phyloP scores from a whole-genome alignment of 2,329 filamentous ascomycete species.

The Elsinoe batatas region DNA sequence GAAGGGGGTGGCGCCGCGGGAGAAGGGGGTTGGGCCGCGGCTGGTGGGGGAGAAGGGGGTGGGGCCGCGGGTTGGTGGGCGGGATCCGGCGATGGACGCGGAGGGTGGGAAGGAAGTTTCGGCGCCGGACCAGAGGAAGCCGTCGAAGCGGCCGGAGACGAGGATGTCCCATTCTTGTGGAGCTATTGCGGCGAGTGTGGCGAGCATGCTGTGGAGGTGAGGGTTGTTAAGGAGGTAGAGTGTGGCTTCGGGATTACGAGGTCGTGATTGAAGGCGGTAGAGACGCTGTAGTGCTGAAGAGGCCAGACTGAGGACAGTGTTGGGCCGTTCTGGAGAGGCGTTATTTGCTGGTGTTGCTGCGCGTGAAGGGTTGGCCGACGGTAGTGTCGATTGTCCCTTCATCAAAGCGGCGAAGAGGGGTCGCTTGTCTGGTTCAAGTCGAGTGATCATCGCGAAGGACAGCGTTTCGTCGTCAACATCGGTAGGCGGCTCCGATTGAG shows the following conservation, averaged over 20 bases:
- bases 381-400: conserved; percentile 44
- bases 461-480: conserved; percentile 92
- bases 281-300: conserved; percentile 73
- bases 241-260: conserved; percentile 76
- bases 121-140: conserved; percentile 73
- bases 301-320: conserved; percentile 62
- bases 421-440: conserved; percentile 63
- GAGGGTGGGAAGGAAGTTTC: conserved; percentile 19
- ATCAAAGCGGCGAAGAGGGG: conserved; percentile 76
- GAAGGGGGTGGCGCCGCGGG: conserved; percentile 24
- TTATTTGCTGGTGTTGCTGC: conserved; percentile 59
- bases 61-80: conserved; percentile 33
- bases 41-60: conserved; percentile 20
- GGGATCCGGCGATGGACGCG: conserved; percentile 13
- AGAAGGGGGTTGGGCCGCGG: conserved; percentile 25
- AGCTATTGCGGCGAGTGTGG: conserved; percentile 79
- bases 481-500: conserved; percentile 66
- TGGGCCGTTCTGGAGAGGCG: conserved; percentile 22
- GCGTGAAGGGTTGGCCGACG: conserved; percentile 38
- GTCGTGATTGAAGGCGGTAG: conserved; percentile 62
- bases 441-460: conserved; percentile 86
- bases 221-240: conserved; percentile 79
- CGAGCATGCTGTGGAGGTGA: conserved; percentile 71
- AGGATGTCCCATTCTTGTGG: conserved; percentile 95
- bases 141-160: conserved; percentile 86